Base-by-base conservation (phyloP, 139 green algal genomes). In the Chlamydomonas eustigma region DNA sequence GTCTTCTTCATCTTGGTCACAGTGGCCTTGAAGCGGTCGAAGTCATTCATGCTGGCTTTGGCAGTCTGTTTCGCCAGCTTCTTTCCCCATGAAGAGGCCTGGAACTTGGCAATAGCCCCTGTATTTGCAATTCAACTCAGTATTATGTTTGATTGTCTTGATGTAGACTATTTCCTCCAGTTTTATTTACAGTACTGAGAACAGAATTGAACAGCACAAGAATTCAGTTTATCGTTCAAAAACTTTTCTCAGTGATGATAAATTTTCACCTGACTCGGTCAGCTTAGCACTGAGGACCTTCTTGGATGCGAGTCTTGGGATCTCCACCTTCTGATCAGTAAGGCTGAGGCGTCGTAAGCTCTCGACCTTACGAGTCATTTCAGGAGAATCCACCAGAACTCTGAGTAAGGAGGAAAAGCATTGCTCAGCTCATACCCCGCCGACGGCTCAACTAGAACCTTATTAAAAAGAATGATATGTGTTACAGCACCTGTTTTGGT, bases 271-370 rank as follows among this genome's bases (percentile, higher is more conserved):
- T 64, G 85, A 84, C 39, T 90, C 86, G 12, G 86, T 83, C 32
- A 95, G 76, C 67, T 91, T 91, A 71, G 88, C 88, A 36, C 74
- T 88, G 25, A 99, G 81, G 39, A 90, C 89, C 68, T 91, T 92
- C 91, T 98, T 98, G 78, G 89, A 91, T 34, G 92, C 90, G 44
- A 94, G 79, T 51, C 93, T 88, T 18, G 88, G 83, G 68, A 99
- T 92, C 50, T 98, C 94, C 18, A 98, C 69, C 75, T 92, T 97
- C 80, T 94, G 88, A 86, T 97, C 91, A 35, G 96, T 99, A 36
- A 99, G 83, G 2, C 87, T 79, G 69, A 99, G 79, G 72, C 96
- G 90, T 89, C 97, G 98, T 88, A 98, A 95, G 90, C 90, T 94
- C 64, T 91, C 77, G 34, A 93, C 78, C 28, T 81, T 75, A 68